A percentile compares a stretch with the other conserved stretches of the same genome.
These are phyloP conservation scores for Trametes cinnabarina DNA, from an alignment of 768 basidiomycete species.

Conservation along the genomic window DNA sequence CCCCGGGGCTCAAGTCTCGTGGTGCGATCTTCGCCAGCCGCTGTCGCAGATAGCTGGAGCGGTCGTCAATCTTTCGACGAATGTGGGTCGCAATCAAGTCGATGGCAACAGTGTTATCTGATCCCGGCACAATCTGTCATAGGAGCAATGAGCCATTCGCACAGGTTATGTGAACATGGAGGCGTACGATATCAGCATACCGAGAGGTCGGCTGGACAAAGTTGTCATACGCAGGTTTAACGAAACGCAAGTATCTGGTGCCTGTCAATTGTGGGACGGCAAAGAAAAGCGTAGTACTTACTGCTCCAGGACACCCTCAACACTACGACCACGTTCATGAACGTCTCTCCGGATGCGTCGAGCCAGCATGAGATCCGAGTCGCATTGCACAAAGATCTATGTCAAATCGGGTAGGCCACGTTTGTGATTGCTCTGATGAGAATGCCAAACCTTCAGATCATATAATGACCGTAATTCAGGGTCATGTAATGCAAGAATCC, in stretches of 20 bases:
- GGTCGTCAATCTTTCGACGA: constrained; percentile 76
- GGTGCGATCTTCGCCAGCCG: constrained; percentile 54
- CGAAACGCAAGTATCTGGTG: constrained; percentile 82
- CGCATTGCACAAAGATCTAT: constrained; percentile 87
- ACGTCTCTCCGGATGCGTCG: constrained; percentile 87
- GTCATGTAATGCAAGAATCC: constrained; percentile 88
- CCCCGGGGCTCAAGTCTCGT: constrained; percentile 21
- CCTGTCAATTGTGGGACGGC: not conserved
- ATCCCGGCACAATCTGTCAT: constrained; percentile 91
- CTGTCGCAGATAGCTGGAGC: constrained; percentile 69
- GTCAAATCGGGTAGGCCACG: not conserved
- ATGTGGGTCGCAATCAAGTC: constrained; percentile 93
- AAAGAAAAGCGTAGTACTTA: constrained; percentile 32
- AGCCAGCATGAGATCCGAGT: constrained; percentile 96
- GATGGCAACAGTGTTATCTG: constrained; percentile 85
- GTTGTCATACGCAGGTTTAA: constrained; percentile 93
- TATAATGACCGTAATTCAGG: constrained; percentile 75
- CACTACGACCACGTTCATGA: constrained; percentile 79
- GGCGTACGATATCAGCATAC: constrained; percentile 80
- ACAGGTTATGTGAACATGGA: not conserved
- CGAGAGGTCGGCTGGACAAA: constrained; percentile 87
- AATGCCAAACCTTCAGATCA: constrained; percentile 73
- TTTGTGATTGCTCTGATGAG: not conserved
- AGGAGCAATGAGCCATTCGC: no score
- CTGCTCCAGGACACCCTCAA: constrained; percentile 90